These are phyloP conservation scores for Cladosporium colombiae DNA, from an alignment of 2,329 filamentous ascomycete species.

Conservation along the genomic window DNA sequence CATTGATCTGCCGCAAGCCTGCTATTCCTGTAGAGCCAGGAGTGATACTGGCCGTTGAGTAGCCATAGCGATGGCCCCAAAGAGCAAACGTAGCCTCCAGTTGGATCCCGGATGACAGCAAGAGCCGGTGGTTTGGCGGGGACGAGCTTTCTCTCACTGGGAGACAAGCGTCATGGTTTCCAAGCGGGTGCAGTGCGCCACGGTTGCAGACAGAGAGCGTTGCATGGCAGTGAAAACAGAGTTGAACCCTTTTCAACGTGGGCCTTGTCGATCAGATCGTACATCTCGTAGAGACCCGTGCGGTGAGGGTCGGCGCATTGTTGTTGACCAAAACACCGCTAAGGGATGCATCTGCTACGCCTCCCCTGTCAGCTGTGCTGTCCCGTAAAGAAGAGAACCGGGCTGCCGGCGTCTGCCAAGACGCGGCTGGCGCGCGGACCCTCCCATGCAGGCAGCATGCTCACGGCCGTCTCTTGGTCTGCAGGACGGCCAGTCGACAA, in stretches of 20 bases:
- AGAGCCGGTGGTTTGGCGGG: not conserved
- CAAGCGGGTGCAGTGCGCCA: slow-evolving; percentile 13
- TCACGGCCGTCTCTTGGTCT: slow-evolving; percentile 1
- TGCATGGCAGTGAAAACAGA: not conserved
- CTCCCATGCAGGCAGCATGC: not conserved
- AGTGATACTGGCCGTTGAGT: not conserved
- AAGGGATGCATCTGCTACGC: not conserved
- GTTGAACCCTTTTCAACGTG: slow-evolving; percentile 4
- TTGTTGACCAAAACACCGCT: not conserved
- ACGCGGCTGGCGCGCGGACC: slow-evolving; percentile 7
- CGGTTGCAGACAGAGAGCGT: slow-evolving; percentile 14
- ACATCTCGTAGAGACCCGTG: slow-evolving; percentile 10
- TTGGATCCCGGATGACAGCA: not conserved
- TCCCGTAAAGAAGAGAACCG: slow-evolving; percentile 1
- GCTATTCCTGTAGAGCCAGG: not conserved
- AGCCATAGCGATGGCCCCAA: not conserved
- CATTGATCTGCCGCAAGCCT: not conserved
- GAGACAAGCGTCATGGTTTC: not conserved
- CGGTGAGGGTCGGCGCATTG: slow-evolving; percentile 11
- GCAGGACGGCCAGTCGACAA: slow-evolving; percentile 2
- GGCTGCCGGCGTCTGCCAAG: slow-evolving; percentile 16
- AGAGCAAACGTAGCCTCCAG: not conserved
- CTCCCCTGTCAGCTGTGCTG: not conserved
- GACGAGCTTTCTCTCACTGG: not conserved
- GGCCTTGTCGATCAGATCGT: slow-evolving; percentile 2